Evolutionary conservation across 768 basidiomycete species (phyloP), one percentile per base, ranked within the genome.

Genomic region (Leccinellum rugosiceps): DNA sequence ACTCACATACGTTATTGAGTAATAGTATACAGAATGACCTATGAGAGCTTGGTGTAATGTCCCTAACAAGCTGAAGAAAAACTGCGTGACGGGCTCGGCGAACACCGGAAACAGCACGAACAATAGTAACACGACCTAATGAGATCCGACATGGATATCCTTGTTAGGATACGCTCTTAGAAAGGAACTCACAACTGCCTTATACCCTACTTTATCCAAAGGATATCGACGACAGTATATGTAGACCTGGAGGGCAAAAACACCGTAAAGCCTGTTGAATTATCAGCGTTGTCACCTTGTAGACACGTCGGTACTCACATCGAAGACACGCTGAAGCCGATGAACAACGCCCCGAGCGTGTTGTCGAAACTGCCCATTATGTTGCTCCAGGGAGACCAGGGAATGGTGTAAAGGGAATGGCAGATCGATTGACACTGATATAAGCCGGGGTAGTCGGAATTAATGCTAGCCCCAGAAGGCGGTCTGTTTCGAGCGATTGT

Each of bases 301-400:
- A 31, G 19, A 47, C 9, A 41, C 25, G 30, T 19, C 1, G 21
- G 15, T 34, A 59, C 75, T 61, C 48, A 66, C 77, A 68, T 49
- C 41, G 68, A 63, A n/a, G 86, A 80, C 41, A 77, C 69, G 1
- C 79, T 77, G 58, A 84, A 85, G 31, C 86, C 86, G 47, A 85
- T 65, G 59, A 86, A 79, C 45, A 81, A 70, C 17, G 85, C 84
- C 34, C 86, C 86, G 15, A 87, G 76, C 1, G 86, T 86, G 62
- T 74, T 77, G 65, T 75, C 68, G 52, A 80, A 63, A 41, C 45
- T 66, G 50, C 11, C 7, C 72, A 73, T 71, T 28, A 55, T 38
- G 53, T 55, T 49, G 46, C 23, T 15, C 56, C 34, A 47, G 43
- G 35, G 45, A 19, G 44, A 52, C 28, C 51, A 19, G 45, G 57